These are phyloP conservation scores for Alternaria brassicae DNA, from an alignment of 2,329 filamentous ascomycete genomes.

Conservation along the genomic window DNA sequence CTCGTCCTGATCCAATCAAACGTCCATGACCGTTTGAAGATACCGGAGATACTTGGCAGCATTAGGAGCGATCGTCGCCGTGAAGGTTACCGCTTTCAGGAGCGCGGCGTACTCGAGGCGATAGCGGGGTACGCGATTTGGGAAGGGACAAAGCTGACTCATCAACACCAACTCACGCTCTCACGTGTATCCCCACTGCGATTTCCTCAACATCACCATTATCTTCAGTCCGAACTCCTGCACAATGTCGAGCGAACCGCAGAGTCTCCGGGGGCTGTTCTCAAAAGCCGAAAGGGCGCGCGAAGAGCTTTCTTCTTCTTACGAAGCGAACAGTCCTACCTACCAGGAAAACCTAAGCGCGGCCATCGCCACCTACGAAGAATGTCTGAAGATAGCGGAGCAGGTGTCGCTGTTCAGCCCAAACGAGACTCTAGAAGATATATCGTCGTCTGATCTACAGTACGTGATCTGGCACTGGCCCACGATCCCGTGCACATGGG, in stretches of 20 bases:
- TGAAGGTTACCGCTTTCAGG: background rate
- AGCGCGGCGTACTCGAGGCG: slow-evolving; percentile 10
- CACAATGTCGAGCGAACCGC: slow-evolving; percentile 54
- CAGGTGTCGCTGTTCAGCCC: slow-evolving; percentile 83
- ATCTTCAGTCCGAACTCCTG: background rate
- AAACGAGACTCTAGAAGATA: slow-evolving; percentile 88
- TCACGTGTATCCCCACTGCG: slow-evolving; percentile 10
- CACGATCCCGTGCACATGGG: background rate
- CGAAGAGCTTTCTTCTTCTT: slow-evolving; percentile 66
- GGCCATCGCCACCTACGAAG: slow-evolving; percentile 74
- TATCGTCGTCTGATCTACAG: slow-evolving; percentile 83
- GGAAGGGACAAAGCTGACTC: slow-evolving; percentile 24
- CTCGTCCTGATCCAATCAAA: background rate
- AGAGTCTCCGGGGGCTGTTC: slow-evolving; percentile 64
- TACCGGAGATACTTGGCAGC: background rate
- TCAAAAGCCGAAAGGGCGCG: slow-evolving; percentile 63
- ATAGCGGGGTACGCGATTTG: slow-evolving; percentile 27
- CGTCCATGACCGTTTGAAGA: background rate
- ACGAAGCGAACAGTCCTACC: slow-evolving; percentile 68
- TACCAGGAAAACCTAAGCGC: slow-evolving; percentile 72
- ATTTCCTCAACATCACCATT: slow-evolving; percentile 8
- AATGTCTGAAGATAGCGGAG: slow-evolving; percentile 73
- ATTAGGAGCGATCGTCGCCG: background rate
- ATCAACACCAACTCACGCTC: slow-evolving; percentile 40
- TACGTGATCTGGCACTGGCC: slow-evolving; percentile 51